phyloP scores from a whole-genome alignment of 352 stramenopile species.

The Globisporangium radiosum region DNA sequence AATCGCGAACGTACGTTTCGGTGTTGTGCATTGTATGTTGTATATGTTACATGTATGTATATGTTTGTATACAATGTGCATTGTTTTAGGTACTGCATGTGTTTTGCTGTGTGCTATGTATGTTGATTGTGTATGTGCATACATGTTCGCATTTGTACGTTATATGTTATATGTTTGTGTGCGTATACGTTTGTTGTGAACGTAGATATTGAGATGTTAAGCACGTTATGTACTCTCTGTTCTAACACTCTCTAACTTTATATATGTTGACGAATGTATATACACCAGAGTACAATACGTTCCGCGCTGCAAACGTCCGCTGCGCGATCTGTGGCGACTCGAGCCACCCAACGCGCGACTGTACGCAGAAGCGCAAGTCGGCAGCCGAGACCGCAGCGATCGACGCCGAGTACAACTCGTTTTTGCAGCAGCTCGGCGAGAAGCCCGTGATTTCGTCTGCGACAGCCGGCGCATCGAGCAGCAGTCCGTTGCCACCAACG shows the following conservation, averaged over 20 bases:
- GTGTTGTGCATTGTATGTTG: neutral
- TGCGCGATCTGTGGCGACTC: conserved; percentile 98
- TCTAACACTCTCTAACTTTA: too few relatives aligned
- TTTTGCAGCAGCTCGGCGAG: conserved; percentile 85
- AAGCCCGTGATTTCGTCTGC: conserved; percentile 60
- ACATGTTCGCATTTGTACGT: neutral
- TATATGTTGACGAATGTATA: neutral
- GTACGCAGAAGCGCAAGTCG: conserved; percentile 84
- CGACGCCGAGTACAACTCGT: conserved; percentile 81
- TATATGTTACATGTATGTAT: conserved; percentile 8
- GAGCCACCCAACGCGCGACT: conserved; percentile 97
- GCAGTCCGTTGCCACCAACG: too few relatives aligned
- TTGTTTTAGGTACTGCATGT: neutral
- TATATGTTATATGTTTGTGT: conserved; percentile 3
- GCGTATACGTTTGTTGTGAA: neutral
- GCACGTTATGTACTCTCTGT: too few relatives aligned
- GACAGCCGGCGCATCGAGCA: conserved; percentile 18
- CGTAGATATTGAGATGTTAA: too few relatives aligned
- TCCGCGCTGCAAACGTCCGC: conserved; percentile 87
- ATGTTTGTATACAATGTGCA: neutral
- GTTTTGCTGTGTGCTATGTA: too few relatives aligned
- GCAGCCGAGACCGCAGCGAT: conserved; percentile 68
- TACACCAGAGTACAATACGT: conserved; percentile 31
- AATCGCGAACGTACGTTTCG: conserved; percentile 72
- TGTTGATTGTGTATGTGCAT: conserved; percentile 14